A percentile compares a stretch with the other conserved stretches of the same genome.
Evolutionary conservation across 2,329 filamentous ascomycete genomes (phyloP).

Genomic region (Calonectria honghensis): DNA sequence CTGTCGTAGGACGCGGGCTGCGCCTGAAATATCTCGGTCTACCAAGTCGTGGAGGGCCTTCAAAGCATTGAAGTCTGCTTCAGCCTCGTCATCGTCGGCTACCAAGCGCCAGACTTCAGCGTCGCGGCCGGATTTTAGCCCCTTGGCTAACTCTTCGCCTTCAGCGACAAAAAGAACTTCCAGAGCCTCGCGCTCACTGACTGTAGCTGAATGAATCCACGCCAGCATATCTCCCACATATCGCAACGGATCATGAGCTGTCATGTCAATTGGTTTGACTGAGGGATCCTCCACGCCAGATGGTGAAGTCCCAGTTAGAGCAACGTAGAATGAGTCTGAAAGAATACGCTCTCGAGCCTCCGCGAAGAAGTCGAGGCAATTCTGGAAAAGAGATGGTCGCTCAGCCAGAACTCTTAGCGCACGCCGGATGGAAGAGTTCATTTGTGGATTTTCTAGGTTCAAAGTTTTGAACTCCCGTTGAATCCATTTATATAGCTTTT

Average conservation of each 20-base stretch:
- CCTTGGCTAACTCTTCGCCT: constrained; percentile 89
- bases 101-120: constrained; percentile 88
- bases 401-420: constrained; percentile 93
- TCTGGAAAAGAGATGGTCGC: constrained; percentile 92
- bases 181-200: constrained; percentile 93
- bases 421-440: constrained; percentile 87
- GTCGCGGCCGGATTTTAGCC: constrained; percentile 85
- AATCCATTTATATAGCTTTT: constrained; percentile 97
- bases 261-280: constrained; percentile 93
- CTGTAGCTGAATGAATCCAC: constrained; percentile 95
- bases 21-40: constrained; percentile 88
- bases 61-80: constrained; percentile 82
- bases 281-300: constrained; percentile 75
- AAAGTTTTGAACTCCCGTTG: constrained; percentile 94
- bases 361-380: constrained; percentile 93
- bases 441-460: constrained; percentile 95
- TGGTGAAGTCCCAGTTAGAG: constrained; percentile 83
- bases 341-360: constrained; percentile 91
- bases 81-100: constrained; percentile 72
- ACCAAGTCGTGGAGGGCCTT: constrained; percentile 91
- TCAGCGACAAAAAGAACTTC: constrained; percentile 94
- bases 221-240: constrained; percentile 98
- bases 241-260: constrained; percentile 91
- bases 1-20: constrained; percentile 89
- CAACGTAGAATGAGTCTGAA: constrained; percentile 91